Base-by-base conservation (phyloP, 164 flowering plant genomes). In the Vitis rupestris region DNA sequence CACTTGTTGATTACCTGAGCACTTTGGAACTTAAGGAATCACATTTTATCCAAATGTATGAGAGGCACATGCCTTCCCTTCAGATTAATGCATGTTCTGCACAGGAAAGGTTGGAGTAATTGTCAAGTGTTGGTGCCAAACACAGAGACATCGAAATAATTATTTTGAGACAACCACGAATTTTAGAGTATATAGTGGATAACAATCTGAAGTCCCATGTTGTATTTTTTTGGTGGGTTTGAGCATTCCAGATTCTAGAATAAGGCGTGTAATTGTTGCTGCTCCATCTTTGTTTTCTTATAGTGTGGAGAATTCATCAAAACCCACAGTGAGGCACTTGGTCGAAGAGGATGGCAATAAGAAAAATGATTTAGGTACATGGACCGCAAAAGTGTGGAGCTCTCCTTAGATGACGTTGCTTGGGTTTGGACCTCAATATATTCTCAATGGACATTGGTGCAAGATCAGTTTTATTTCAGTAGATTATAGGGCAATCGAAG, bases 261-360 rank as follows among this genome's bases (percentile, higher is more conserved):
- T 94, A 50, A 94, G 96, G 61, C 91, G 87, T 73, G 80, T 94
- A 63, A 88, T 92, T 74, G 78, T 88, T 76, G 85, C 86, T 75
- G 82, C 97, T 65, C 99, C 99, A 37, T 94, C 97, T 11, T 76
- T 94, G 27, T 88, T 94, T 71, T 89, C 94, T 17, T 94, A 91
- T 68, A 92, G 99, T 73, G 88, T 92, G 55, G 93, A 94, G 60
- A 92, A 91, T 51, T 94, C 97, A 66, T 69, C 92, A 63, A 94
- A 87, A 70, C 97, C 99, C 70, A 92, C 94, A 11, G 87, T 88
- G 50, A 84, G 93, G 70, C 92, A 91, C 75, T 82, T 94, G 83
- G 76, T 91, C 67, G 97, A 94, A 72, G 99, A 92, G 82, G 93
- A 92, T 66, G 99, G 96, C 58, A 87, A 92, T 14, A 82, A 84